These are phyloP conservation scores for Luvunga scandens DNA, from an alignment of 345 rosid species.

Conservation along the genomic window DNA sequence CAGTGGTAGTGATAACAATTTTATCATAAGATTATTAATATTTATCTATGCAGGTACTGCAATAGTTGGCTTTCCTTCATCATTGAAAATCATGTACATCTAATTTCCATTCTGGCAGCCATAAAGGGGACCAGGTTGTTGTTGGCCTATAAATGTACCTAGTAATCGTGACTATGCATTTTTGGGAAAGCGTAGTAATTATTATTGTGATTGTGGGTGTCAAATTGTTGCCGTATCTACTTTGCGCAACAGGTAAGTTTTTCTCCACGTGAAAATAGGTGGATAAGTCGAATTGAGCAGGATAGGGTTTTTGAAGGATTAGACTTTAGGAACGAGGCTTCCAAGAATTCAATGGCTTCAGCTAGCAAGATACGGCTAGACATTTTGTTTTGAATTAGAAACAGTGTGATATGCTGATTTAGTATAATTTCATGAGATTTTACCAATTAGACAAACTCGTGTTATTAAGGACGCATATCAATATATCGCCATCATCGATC, in stretches of 20 bases:
- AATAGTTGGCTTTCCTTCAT: not conserved
- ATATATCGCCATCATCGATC: too few species aligned
- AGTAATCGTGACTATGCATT: not conserved
- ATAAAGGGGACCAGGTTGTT: not conserved
- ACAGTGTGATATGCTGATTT: not conserved
- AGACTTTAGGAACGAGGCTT: not conserved
- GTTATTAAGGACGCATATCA: not conserved
- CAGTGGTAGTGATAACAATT: too few species aligned
- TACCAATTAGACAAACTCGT: too few species aligned
- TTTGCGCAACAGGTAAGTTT: not conserved
- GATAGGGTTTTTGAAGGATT: not conserved
- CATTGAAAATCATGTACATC: not conserved
- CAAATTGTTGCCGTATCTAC: not conserved
- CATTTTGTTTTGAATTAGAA: not conserved
- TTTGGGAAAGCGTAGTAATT: not conserved
- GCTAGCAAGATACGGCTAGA: not conserved
- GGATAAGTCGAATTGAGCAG: not conserved
- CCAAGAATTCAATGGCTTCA: not conserved
- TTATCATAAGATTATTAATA: too few species aligned
- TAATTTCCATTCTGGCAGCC: not conserved
- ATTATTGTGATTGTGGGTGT: not conserved
- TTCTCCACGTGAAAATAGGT: not conserved
- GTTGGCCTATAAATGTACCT: not conserved
- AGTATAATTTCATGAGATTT: too few species aligned
- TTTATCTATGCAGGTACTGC: not conserved